Evolutionary conservation across 1,139 yeast genomes (phyloP), one percentile per base, ranked within the genome.

Genomic region (Saccharomycopsis phalli): DNA sequence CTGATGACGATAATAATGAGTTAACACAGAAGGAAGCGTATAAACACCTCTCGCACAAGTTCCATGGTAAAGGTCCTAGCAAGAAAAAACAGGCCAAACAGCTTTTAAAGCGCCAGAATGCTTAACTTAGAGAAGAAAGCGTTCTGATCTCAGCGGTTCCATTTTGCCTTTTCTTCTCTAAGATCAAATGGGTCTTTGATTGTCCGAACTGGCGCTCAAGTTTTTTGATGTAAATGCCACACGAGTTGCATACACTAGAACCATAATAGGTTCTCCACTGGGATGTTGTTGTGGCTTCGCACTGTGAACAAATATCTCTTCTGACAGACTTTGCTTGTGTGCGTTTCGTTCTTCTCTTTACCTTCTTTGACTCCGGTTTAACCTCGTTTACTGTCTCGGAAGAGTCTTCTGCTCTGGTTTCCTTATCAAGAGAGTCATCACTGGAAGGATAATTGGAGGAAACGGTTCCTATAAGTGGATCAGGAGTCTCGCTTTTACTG

Each of bases 11-110:
- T 4, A 97, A 97, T 1, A 67, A 75, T 37, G 67, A 66, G 18
- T 59, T 91, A 39, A 64, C 68, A 34, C 68, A 78, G 2, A 86
- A 82, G 56, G 83, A 81, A 48, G 97, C 97, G 0, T 88, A 77
- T 63, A 88, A 86, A 60, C 75, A 76, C 47, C 57, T 87, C 42
- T 84, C 95, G 1, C 94, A 83, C 50, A 79, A 80, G 50, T 88
- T 86, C 61, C 97, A 91, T 57, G 96, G 95, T 1, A 69, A 68
- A 35, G 63, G 65, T 30, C 58, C 72, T 34, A 68, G 72, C 29
- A 64, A 66, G 43, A 60, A 57, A 37, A 68, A 68, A 51, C 44
- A 50, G 44, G 55, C 53, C 31, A 53, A 62, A 31, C 20, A 38
- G 36, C 20, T 31, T 10, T n/a, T 20, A 10, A 34, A 19, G 14